phyloP scores from a whole-genome alignment of 768 basidiomycete genomes.

The Boletus coccyginus region DNA sequence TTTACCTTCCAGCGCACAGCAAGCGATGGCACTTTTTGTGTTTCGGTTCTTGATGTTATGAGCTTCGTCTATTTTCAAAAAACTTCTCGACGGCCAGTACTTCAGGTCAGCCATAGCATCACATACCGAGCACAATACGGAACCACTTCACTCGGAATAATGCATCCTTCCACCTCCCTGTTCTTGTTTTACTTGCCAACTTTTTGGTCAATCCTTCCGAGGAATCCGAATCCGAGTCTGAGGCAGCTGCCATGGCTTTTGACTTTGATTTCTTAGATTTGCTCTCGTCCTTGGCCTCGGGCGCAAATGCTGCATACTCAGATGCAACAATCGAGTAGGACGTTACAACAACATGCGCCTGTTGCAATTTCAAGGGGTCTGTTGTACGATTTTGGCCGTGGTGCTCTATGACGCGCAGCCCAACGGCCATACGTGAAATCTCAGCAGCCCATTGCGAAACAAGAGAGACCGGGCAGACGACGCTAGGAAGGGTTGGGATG shows the following conservation, averaged over 20 bases:
- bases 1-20: constrained; percentile 71
- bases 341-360: constrained; percentile 75
- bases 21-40: constrained; percentile 75
- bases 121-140: constrained; percentile 77
- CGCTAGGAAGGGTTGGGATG: constrained; percentile 42
- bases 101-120: not conserved
- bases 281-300: constrained; percentile 53
- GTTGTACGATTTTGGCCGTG: constrained; percentile 76
- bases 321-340: constrained; percentile 84
- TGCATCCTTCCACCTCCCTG: constrained; percentile 53
- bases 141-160: constrained; percentile 82
- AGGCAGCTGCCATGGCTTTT: constrained; percentile 26
- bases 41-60: constrained; percentile 91
- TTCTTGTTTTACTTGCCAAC: constrained; percentile 40
- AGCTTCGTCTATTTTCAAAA: constrained; percentile 68
- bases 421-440: constrained; percentile 65
- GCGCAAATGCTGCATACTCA: constrained; percentile 59
- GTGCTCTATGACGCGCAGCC: constrained; percentile 73
- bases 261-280: constrained; percentile 44
- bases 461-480: constrained; percentile 84
- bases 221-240: constrained; percentile 33
- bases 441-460: constrained; percentile 92
- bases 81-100: not conserved
- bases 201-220: constrained; percentile 40
- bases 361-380: constrained; percentile 52